phyloP scores from a whole-genome alignment of 345 rosid genomes.

The Trapa bicornis region DNA sequence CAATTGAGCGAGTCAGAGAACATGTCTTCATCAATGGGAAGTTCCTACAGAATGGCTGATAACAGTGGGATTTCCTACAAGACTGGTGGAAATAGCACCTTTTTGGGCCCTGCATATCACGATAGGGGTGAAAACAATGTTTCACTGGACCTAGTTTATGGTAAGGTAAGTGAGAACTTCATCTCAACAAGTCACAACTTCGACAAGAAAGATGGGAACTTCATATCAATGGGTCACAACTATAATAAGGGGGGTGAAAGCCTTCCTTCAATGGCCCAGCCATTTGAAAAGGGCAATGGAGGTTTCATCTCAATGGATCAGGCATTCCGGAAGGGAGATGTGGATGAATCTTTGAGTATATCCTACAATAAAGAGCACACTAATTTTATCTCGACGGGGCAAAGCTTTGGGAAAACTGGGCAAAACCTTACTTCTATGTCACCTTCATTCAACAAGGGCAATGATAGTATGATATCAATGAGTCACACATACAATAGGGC shows the following conservation, averaged over 20 bases:
- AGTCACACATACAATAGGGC: conserved; percentile 18
- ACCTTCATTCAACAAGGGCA: conserved; percentile 20
- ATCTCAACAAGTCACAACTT: conserved; percentile 9
- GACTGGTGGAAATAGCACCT: conserved; percentile 14
- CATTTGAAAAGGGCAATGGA: conserved; percentile 23
- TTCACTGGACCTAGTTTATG: conserved; percentile 8
- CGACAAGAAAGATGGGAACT: conserved; percentile 23
- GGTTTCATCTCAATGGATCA: conserved; percentile 29
- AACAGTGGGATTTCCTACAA: conserved; percentile 18
- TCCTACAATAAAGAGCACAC: conserved; percentile 22
- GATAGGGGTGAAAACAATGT: conserved; percentile 8
- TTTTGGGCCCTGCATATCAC: conserved; percentile 12
- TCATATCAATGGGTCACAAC: conserved; percentile 22
- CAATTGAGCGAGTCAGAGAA: conserved; percentile 30
- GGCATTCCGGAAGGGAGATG: conserved; percentile 24
- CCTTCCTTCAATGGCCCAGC: conserved; percentile 23
- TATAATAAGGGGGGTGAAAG: conserved; percentile 22
- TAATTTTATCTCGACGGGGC: conserved; percentile 22
- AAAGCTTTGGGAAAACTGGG: conserved; percentile 18
- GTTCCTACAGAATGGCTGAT: conserved; percentile 19
- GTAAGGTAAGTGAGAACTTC: conserved; percentile 12
- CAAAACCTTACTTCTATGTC: conserved; percentile 26
- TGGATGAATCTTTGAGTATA: conserved; percentile 23
- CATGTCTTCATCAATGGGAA: conserved; percentile 20
- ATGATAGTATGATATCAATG: conserved; percentile 19